These are phyloP conservation scores for Podospora sp. DNA, from an alignment of 495 filamentous ascomycete species.

Conservation along the genomic window DNA sequence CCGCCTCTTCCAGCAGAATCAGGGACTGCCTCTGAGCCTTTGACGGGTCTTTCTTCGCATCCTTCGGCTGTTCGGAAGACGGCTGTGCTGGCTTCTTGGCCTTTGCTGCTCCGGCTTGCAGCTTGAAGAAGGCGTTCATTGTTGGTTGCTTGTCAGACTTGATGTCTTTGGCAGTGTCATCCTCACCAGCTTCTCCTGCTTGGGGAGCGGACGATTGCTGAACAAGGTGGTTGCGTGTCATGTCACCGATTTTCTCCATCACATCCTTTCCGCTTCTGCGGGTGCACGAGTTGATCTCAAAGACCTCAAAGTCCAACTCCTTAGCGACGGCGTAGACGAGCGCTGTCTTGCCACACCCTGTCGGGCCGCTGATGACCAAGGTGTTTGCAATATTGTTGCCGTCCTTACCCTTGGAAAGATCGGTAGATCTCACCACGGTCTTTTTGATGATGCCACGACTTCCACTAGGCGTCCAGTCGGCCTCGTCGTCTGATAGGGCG, in stretches of 20 bases:
- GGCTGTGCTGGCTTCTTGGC: slow-evolving; percentile 30
- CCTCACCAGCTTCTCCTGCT: slow-evolving; percentile 31
- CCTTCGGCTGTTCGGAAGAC: slow-evolving; percentile 23
- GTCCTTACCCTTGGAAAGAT: slow-evolving; percentile 50
- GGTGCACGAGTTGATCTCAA: slow-evolving; percentile 86
- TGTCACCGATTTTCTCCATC: slow-evolving; percentile 88
- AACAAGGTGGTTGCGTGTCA: slow-evolving; percentile 94
- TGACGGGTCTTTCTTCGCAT: slow-evolving; percentile 45
- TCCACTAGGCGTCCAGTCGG: slow-evolving; percentile 50
- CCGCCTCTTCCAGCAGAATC: slow-evolving; percentile 92
- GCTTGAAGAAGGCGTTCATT: slow-evolving; percentile 80
- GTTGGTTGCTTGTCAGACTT: slow-evolving; percentile 72
- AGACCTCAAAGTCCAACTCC: slow-evolving; percentile 91
- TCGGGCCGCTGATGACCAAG: slow-evolving; percentile 84
- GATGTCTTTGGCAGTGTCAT: slow-evolving; percentile 59
- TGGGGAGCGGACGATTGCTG: slow-evolving; percentile 36
- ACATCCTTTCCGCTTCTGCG: slow-evolving; percentile 88
- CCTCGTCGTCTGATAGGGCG: slow-evolving; percentile 68
- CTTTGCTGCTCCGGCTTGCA: slow-evolving; percentile 34
- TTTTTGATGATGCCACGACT: slow-evolving; percentile 48
- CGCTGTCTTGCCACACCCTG: slow-evolving; percentile 92
- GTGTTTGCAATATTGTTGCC: slow-evolving; percentile 54
- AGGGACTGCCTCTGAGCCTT: slow-evolving; percentile 86
- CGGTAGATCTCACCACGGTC: slow-evolving; percentile 66
- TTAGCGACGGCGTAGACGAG: slow-evolving; percentile 93